Base-by-base conservation (phyloP, 2,329 filamentous ascomycete species). In the Trichoderma semiorbis region DNA sequence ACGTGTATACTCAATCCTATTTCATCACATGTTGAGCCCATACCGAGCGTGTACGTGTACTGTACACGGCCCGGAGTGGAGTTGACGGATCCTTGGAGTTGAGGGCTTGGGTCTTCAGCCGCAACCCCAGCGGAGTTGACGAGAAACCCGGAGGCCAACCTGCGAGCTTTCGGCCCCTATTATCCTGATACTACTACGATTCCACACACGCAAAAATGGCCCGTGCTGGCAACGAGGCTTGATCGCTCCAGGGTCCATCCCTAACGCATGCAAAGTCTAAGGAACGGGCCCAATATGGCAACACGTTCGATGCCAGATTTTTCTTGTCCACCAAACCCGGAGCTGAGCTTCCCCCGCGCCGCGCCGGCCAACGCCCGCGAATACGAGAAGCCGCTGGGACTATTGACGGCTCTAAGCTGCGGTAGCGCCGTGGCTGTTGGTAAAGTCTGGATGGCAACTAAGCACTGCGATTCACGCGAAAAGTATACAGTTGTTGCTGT, bases 221-320 rank as follows among this genome's bases (percentile, higher is more conserved):
- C 24, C 32, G 28, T 28, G 21, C 21, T 26, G 7, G 30, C 39
- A n/a, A 28, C 43, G 39, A 69, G 55, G 55, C 67, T 69, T 69
- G 55, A 24, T 26, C 30, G 57, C 39, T 62, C 57, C 67, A 69
- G 67, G 67, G 67, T 62, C 67, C 67, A 69, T 69, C 67, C 67
- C 67, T 69, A 34, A 53, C 39, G 30, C 24, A 18, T 61, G 30
- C 39, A 43, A 62, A 53, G 57, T 69, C 26, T 62, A 69, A 69
- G 39, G 6, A 39, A 16, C 12, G 30, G 3, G 28, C 28, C 57
- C 67, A 47, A 61, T 26, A 69, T 26, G 55, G 39, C 28, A 50
- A 36, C 57, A 61, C 6, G 7, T 7, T 30, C 3, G 18, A 11
- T 3, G 10, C 7, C 3, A 18, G 21, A 47, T 12, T 57, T 67